Base-by-base conservation (phyloP, 2,329 filamentous ascomycete genomes). In the Xylariaceae sp. region DNA sequence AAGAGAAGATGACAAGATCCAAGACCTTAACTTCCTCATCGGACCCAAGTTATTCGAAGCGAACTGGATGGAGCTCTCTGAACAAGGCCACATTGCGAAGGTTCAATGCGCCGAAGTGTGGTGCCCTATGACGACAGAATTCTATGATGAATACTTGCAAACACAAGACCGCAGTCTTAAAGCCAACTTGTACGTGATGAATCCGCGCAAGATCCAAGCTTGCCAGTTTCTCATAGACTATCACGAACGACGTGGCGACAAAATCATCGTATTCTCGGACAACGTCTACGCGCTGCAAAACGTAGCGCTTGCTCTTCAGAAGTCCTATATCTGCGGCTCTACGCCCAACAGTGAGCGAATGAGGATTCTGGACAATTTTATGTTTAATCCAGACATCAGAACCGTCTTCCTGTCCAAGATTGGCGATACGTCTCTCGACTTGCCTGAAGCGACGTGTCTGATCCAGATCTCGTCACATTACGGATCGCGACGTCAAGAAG, bases 81-180 rank as follows among this genome's bases (percentile, higher is more conserved):
- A 96, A 66, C 91, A 96, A 72, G 94, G 94, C 0, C 92, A 96
- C 68, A 99, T 99, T 69, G 94, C 94, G 34, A 87, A 90, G 62
- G 94, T 99, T 1, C 94, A 99, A 71, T 99, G 94, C 70, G 94
- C 94, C 13, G 94, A 99, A 71, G 94, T 99, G 6, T 99, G 94
- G 94, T 99, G 94, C 67, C 91, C 92, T 2, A 99, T 99, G 94
- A 95, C 94, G 0, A 94, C 92, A 0, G 94, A 99, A 64, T 99
- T 99, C 69, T 97, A 96, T 70, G 87, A 90, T 16, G 90, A 97
- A 69, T 99, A 97, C 72, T 81, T 97, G 55, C 78, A 82, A 51
- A 64, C 65, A 29, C 56, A 56, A 21, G 67, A 68, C 26, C 63
- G 68, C 21, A 60, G 61, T 53, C 63, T 70, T 42, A 72, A 71